These are phyloP conservation scores for Tylopilus intermedius DNA, from an alignment of 768 basidiomycete species.

Conservation along the genomic window DNA sequence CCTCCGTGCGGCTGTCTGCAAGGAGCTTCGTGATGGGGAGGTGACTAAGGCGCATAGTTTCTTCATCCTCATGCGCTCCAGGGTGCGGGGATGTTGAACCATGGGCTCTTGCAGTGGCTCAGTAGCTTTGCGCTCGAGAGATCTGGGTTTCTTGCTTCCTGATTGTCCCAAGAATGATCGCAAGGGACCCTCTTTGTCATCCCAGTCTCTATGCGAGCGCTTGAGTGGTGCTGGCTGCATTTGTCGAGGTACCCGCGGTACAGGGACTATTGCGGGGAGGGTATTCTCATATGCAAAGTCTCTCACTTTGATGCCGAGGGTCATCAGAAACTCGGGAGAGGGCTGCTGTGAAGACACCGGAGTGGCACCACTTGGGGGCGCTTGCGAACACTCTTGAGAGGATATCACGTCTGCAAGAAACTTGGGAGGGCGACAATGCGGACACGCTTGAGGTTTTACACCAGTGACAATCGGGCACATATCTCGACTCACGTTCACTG, in stretches of 20 bases:
- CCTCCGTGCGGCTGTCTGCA: conserved; percentile 3
- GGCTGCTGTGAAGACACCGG: conserved; percentile 33
- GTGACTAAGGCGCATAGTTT: conserved; percentile 14
- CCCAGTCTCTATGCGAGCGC: conserved; percentile 34
- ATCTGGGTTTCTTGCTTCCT: conserved; percentile 21
- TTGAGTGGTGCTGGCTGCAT: conserved; percentile 42
- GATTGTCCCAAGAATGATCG: not conserved
- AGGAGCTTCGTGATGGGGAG: conserved; percentile 4
- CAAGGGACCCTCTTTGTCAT: conserved; percentile 23
- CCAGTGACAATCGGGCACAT: conserved; percentile 25
- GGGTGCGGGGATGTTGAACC: conserved; percentile 12
- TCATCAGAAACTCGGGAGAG: conserved; percentile 24
- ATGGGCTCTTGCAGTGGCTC: conserved; percentile 31
- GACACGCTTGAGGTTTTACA: conserved; percentile 31
- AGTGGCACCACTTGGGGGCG: conserved; percentile 1
- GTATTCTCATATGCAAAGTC: conserved; percentile 69
- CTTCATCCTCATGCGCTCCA: conserved; percentile 18
- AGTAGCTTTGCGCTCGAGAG: conserved; percentile 30
- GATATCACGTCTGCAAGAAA: conserved; percentile 7
- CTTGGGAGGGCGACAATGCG: conserved; percentile 23
- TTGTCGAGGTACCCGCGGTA: conserved; percentile 44
- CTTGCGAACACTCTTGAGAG: conserved; percentile 19
- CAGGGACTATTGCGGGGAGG: conserved; percentile 55
- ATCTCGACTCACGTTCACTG: conserved; percentile 35
- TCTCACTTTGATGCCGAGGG: conserved; percentile 40